A percentile compares a stretch with the other conserved stretches of the same genome.
Conservation (phyloP, 345 rosid genomes). For the Eucalyptus regnans region DNA sequence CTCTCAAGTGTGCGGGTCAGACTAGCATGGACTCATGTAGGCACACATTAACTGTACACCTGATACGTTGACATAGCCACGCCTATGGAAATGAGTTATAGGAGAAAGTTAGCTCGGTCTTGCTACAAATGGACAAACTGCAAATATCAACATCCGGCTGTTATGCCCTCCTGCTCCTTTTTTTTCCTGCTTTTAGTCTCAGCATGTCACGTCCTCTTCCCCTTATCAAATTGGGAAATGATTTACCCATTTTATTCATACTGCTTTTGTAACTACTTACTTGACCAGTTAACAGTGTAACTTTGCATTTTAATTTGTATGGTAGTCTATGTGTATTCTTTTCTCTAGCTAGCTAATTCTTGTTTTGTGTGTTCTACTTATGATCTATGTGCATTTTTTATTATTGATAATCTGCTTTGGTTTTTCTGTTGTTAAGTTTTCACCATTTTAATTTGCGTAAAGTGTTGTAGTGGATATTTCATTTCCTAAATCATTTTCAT, state of each 20-base stretch:
- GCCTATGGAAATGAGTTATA: background rate
- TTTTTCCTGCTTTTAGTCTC: background rate
- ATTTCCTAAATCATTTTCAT: constrained; percentile 1
- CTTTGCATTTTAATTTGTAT: background rate
- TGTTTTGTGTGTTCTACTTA: background rate
- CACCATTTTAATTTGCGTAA: background rate
- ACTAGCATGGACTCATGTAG: background rate
- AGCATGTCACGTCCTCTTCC: background rate
- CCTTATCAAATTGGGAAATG: background rate
- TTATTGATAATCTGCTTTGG: background rate
- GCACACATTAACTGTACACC: background rate
- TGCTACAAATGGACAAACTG: background rate
- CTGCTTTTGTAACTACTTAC: background rate
- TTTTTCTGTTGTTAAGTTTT: background rate
- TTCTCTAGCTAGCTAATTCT: background rate
- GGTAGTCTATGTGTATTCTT: background rate
- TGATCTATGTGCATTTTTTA: background rate
- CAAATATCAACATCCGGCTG: background rate
- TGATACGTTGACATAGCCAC: background rate
- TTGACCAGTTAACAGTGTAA: background rate
- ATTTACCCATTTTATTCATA: background rate
- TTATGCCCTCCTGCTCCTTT: background rate
- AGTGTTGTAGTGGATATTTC: background rate
- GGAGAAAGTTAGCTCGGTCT: background rate
- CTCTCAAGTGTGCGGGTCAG: background rate